These are phyloP conservation scores for Scedosporium dehoogii DNA, from an alignment of 2,329 filamentous ascomycete species.

Conservation along the genomic window DNA sequence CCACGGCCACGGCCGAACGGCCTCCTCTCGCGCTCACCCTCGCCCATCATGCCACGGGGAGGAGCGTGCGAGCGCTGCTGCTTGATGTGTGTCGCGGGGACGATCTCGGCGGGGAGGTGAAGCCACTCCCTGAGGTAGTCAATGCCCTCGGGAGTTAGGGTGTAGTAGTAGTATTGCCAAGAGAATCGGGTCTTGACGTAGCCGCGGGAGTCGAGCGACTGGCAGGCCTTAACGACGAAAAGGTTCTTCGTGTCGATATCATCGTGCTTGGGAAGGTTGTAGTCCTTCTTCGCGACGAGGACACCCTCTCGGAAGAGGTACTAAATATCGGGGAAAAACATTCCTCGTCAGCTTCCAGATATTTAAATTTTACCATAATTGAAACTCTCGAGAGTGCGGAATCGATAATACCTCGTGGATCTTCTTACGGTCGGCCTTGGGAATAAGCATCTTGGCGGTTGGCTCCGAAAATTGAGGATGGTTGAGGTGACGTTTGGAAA, in stretches of 20 bases:
- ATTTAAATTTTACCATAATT: conserved; percentile 11
- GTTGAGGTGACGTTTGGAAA: conserved; percentile 13
- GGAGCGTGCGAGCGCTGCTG: conserved; percentile 98
- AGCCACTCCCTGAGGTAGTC: conserved; percentile 99
- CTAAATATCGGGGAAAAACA: conserved; percentile 30
- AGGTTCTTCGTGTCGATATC: conserved; percentile 99
- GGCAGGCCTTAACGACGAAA: conserved; percentile 96
- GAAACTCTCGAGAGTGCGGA: neutral
- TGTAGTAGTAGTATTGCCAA: conserved; percentile 99
- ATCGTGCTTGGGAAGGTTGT: conserved; percentile 92
- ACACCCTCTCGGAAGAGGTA: conserved; percentile 93
- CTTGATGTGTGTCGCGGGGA: conserved; percentile 99
- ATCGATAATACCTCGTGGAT: conserved; percentile 66
- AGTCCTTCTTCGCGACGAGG: conserved; percentile 99
- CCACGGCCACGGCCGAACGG: conserved; percentile 74
- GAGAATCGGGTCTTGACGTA: conserved; percentile 99
- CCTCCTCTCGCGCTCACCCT: conserved; percentile 70
- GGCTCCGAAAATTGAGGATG: conserved; percentile 13
- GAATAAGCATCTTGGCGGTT: conserved; percentile 83
- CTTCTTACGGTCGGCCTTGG: conserved; percentile 99
- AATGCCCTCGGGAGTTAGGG: conserved; percentile 97
- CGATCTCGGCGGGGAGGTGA: conserved; percentile 98
- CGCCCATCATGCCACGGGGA: conserved; percentile 96
- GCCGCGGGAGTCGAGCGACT: conserved; percentile 95
- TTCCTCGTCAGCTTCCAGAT: conserved; percentile 7